Evolutionary conservation across 2,329 filamentous ascomycete species (phyloP), one percentile per base, ranked within the genome.

Genomic region (Rachicladosporium sp.): DNA sequence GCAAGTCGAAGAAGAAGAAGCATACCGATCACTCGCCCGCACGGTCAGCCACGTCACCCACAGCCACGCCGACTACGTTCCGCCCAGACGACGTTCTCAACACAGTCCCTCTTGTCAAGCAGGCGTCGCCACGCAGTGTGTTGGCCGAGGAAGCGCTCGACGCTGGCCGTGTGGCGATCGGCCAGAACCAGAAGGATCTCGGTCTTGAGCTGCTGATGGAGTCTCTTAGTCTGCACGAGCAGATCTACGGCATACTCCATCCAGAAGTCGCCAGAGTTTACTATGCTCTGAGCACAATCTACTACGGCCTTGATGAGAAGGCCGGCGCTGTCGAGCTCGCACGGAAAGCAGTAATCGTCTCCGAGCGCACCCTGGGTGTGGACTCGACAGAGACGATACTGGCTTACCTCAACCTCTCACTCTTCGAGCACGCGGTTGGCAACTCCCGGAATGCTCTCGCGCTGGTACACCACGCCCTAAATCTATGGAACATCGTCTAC

Each of bases 271-370:
- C 89, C 35, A 80, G 88, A 47, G 82, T 93, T 21, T 98, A 98
- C 69, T 89, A 94, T 63, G 87, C 83, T 38, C 66, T 98, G 34
- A 94, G 91, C 2, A 94, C 93, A 71, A 73, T 96, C 40, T 95
- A 95, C 67, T 96, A 93, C 64, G 84, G 93, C 60, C 75, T 94
- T n/a, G 91, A 96, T 40, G 91, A 98, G 68, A 96, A 96, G 70
- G 84, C 88, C 30, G 85, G 86, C 7, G 91, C 91, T 15, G 82
- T 96, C 15, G 91, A 98, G 63, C 76, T 98, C 46, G 88, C 91
- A 11, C 84, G 87, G 58, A 98, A 98, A 68, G 88, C 91, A 15
- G 88, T 94, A 50, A 89, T 98, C 45, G 88, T 98, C 32, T 83
- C 88, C 2, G 91, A 98, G 69, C 78, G 91, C 40, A 98, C 91